Percentiles rank a stretch among this genome's conserved stretches.
Evolutionary conservation across 805 yeast genomes (phyloP).

Genomic region (Yamadazyma sp.): DNA sequence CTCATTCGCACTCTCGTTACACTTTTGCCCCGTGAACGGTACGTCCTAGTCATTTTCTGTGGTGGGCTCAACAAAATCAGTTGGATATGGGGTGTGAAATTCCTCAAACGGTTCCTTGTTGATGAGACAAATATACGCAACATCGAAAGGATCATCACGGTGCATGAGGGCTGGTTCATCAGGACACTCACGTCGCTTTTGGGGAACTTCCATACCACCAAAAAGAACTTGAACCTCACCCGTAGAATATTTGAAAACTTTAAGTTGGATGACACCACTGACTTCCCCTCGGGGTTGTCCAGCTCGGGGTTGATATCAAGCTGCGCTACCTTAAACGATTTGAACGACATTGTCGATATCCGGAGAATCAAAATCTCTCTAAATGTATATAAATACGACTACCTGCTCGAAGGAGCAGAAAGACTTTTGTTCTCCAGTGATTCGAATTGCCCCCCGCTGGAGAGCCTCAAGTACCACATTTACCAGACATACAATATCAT

Average conservation of each 20-base stretch:
- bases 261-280: slow-evolving; percentile 1
- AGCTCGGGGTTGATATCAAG: slow-evolving; percentile 31
- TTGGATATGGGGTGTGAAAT: slow-evolving; percentile 69
- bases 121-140: slow-evolving; percentile 46
- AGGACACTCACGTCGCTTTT: slow-evolving; percentile 73
- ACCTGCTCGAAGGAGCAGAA: slow-evolving; percentile 42
- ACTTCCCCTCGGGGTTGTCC: too few relatives aligned
- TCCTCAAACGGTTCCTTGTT: slow-evolving; percentile 53
- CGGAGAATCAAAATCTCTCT: slow-evolving; percentile 74
- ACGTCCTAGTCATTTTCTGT: slow-evolving; percentile 72
- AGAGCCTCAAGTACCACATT: slow-evolving; percentile 30
- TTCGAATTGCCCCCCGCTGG: slow-evolving; percentile 2
- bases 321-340: slow-evolving; percentile 49
- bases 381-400: slow-evolving; percentile 69
- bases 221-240: slow-evolving; percentile 26
- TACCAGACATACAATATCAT: slow-evolving; percentile 54
- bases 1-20: slow-evolving; percentile 57
- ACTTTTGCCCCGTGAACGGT: slow-evolving; percentile 60
- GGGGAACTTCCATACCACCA: slow-evolving; percentile 52
- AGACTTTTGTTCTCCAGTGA: slow-evolving; percentile 10
- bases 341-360: slow-evolving; percentile 66
- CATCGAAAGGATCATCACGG: slow-evolving; percentile 66
- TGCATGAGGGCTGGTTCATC: slow-evolving; percentile 89
- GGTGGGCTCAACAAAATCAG: slow-evolving; percentile 70
- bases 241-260: slow-evolving; percentile 29